Base-by-base conservation (phyloP, 805 yeast genomes). In the Suhomyces pyralidae region DNA sequence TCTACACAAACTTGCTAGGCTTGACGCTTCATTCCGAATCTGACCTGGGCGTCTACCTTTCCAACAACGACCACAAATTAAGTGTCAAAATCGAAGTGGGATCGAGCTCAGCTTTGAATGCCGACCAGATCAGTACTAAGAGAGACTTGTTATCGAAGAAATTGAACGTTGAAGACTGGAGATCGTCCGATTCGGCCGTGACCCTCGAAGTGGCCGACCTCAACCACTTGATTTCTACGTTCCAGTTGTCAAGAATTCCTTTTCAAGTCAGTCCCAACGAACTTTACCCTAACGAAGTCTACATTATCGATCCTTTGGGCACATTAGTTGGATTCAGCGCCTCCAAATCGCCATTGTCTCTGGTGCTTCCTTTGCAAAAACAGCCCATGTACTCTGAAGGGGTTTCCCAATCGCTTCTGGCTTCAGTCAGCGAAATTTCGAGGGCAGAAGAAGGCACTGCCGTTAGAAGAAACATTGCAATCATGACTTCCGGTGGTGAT, bases 401-500 rank as follows among this genome's bases (percentile, higher is more conserved):
- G 3, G 51, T 53, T n/a, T 61, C 70, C 47, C 20, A 25, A 8
- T 61, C 64, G 22, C 58, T 59, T 45, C 49, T 61, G 7, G 42
- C 59, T 14, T 49, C 64, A 19, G 53, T 58, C 7, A 54, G 64
- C 15, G 61, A 56, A 24, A 61, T 58, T 5, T 63, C 68, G 22
- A 43, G 55, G n/a, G 44, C 38, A 30, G 56, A 58, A 46, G 45
- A 43, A 10, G 48, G 48, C 15, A 26, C 38, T 26, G 43, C 46
- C n/a, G 58, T 48, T 22, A 60, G 71, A 61, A 74, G 83, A 70
- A 82, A 84, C 60, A 89, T 94, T 58, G 99, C 96, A 4, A 94
- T 94, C 48, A 91, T 94, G 93, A 94, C 98, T 5, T 90, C 97
- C 1, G 99, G 99, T 61, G 99, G 99, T 71, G 99, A 94, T 68